Evolutionary conservation across 257 asterid genomes (phyloP).

Genomic region (Leonotis leonurus): DNA sequence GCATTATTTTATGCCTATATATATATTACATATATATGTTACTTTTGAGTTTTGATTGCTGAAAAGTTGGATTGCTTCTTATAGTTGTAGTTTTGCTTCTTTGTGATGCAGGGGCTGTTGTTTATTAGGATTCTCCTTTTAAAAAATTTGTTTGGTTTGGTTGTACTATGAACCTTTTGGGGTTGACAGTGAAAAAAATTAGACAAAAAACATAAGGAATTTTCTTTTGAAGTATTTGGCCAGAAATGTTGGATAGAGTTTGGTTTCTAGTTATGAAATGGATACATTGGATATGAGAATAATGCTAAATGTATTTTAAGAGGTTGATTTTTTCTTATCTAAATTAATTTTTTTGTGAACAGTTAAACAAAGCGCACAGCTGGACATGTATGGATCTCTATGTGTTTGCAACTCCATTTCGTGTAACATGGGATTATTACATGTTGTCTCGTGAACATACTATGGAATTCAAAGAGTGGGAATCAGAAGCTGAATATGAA

Average conservation of each 20-base stretch:
- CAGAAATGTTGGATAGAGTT: background rate
- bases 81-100: constrained; percentile 10
- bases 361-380: constrained; percentile 71
- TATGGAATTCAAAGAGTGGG: constrained; percentile 71
- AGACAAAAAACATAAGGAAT: background rate
- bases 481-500: constrained; percentile 63
- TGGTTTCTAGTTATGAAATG: background rate
- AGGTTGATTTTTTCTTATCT: background rate
- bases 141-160: no score
- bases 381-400: constrained; percentile 92
- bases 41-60: background rate
- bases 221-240: background rate
- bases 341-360: constrained; percentile 10
- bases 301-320: background rate
- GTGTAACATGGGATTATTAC: constrained; percentile 86
- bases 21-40: no score
- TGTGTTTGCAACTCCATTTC: constrained; percentile 78
- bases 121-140: no score
- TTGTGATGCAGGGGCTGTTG: background rate
- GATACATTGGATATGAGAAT: background rate
- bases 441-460: constrained; percentile 71
- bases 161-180: no score
- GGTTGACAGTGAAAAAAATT: no score
- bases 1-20: no score
- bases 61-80: background rate